These are phyloP conservation scores for Penstemon davidsonii DNA, from an alignment of 257 asterid species.

Conservation along the genomic window DNA sequence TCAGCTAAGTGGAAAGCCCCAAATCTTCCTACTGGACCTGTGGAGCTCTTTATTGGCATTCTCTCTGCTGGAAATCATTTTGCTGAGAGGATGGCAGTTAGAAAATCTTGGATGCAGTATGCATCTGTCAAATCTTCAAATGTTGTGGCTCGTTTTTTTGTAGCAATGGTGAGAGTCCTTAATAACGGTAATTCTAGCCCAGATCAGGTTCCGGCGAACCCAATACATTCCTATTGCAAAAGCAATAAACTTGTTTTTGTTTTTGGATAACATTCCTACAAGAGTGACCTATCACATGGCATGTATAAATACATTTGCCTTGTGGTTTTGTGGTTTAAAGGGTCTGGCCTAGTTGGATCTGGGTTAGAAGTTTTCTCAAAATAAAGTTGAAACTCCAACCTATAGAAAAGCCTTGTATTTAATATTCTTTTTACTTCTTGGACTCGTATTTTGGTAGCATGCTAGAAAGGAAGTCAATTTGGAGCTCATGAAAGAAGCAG, in stretches of 20 bases:
- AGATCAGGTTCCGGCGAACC: no score
- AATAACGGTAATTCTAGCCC: neutral
- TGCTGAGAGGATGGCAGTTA: slow-evolving; percentile 94
- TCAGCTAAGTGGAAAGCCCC: slow-evolving; percentile 78
- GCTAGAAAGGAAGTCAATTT: slow-evolving; percentile 78
- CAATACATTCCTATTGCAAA: no score
- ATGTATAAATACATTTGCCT: no score
- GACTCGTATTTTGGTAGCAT: slow-evolving; percentile 53
- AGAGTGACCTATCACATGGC: no score
- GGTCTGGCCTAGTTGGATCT: no score
- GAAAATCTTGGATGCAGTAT: slow-evolving; percentile 95
- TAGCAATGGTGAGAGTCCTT: slow-evolving; percentile 74
- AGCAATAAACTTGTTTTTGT: no score
- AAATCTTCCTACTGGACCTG: slow-evolving; percentile 55
- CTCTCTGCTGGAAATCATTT: slow-evolving; percentile 96
- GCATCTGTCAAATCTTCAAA: slow-evolving; percentile 54
- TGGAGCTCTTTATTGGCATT: slow-evolving; percentile 83
- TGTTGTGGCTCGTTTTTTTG: slow-evolving; percentile 78
- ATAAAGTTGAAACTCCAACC: slow-evolving; percentile 18
- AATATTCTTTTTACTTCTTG: slow-evolving; percentile 25
- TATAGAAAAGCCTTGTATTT: slow-evolving; percentile 12
- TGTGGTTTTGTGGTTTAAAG: no score
- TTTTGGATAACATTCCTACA: no score
- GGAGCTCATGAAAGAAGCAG: slow-evolving; percentile 90
- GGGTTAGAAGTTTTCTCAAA: no score